Evolutionary conservation across 352 stramenopile species (phyloP).

Genomic region (Phytopythium litorale): DNA sequence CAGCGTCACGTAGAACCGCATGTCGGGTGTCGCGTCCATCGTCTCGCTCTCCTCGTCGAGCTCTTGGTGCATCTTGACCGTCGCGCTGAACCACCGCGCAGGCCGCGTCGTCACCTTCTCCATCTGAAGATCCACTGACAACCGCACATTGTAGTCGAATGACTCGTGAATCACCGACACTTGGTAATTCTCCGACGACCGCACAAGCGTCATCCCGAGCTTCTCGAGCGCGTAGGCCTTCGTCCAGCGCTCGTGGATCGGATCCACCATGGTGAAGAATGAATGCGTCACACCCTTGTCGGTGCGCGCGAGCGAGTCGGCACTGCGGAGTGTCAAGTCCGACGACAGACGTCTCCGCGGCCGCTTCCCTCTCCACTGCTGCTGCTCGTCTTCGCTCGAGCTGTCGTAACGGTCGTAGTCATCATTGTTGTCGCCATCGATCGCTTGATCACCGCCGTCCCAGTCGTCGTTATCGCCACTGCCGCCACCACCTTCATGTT

Average conservation of each 20-base stretch:
- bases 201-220: constrained; percentile 37
- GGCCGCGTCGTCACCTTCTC: constrained; percentile 57
- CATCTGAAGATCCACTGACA: constrained; percentile 53
- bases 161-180: constrained; percentile 57
- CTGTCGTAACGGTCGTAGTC: constrained; percentile 2
- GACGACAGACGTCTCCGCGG: constrained; percentile 7
- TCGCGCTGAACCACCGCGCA: constrained; percentile 71
- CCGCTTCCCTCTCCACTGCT: background rate
- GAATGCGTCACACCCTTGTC: constrained; percentile 76
- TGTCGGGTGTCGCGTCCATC: constrained; percentile 70
- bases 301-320: constrained; percentile 21
- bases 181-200: constrained; percentile 44
- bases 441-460: constrained; percentile 9
- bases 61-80: constrained; percentile 81
- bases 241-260: constrained; percentile 26
- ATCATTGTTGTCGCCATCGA: constrained; percentile 9
- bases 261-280: constrained; percentile 68
- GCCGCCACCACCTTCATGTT: constrained; percentile 13
- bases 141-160: constrained; percentile 61
- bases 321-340: constrained; percentile 33
- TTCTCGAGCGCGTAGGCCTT: constrained; percentile 32
- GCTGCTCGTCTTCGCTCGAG: constrained; percentile 4
- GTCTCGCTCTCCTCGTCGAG: constrained; percentile 45
- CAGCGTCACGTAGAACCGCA: constrained; percentile 78
- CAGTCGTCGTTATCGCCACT: constrained; percentile 6